Base-by-base conservation (phyloP, 805 yeast species). In the Starmerella powellii region DNA sequence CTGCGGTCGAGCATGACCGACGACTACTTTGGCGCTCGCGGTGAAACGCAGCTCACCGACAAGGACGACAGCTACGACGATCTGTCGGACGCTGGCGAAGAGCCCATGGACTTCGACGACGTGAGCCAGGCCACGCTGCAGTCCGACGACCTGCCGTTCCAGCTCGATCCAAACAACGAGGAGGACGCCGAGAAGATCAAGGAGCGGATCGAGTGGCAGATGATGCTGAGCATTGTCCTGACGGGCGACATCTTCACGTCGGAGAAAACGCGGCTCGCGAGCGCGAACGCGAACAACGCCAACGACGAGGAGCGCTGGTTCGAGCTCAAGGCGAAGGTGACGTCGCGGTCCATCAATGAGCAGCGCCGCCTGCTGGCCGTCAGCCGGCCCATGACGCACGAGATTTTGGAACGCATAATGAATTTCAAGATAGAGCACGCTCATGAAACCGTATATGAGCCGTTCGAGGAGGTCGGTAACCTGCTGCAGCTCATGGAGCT, bases 191-290 rank as follows among this genome's bases (percentile, higher is more conserved):
- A 62, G 18, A 54, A 56, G 35, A 49, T 59, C 40, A 47, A 76
- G 10, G 96, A 86, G 56, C 70, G 97, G 37, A 65, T 87, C 11
- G 95, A 86, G 62, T 91, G 98, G 98, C 97, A 91, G 61, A 74
- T 88, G 0, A 85, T 91, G 94, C 68, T 91, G 37, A 72, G 82
- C 10, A 72, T 86, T 2, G 97, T 91, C 3, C 71, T 91, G 28
- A 88, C 93, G 2, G 97, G 98, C 52, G 97, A 91, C 60, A 94
- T 91, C 41, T 86, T 91, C 17, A 73, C 80, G 28, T 79, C 88
- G 11, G 98, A 91, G 56, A 91, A 88, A 62, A 51, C 62, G 27
- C 56, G 67, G 19, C 41, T 63, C 34, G 78, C 83, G 3, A 78
- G 78, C 60, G 68, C 82, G 42, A 54, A 45, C 79, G 75, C 49